These are phyloP conservation scores for Ulmus americana DNA, from an alignment of 331 rosid species.

Conservation along the genomic window DNA sequence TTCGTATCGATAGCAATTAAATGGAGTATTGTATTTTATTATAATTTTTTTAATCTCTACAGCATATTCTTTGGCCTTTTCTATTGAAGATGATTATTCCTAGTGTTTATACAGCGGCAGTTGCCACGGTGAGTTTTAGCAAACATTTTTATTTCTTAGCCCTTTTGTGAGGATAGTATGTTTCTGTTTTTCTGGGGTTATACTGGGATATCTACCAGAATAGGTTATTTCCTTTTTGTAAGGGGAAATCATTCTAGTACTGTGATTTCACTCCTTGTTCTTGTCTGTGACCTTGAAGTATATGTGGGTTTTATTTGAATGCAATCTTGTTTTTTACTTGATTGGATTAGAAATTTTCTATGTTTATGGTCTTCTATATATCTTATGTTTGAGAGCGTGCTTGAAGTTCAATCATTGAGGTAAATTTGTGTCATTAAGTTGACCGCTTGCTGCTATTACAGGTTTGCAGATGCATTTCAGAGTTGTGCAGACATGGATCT, in stretches of 20 bases:
- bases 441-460: constrained; percentile 36
- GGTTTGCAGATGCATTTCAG: constrained; percentile 97
- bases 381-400: background rate
- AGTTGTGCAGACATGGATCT: constrained; percentile 70
- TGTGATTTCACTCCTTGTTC: constrained; percentile 12
- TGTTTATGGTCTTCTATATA: background rate
- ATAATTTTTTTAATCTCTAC: constrained; percentile 24
- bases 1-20: background rate
- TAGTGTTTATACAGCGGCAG: constrained; percentile 72
- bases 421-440: constrained; percentile 19
- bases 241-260: constrained; percentile 13
- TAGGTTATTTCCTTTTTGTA: too few species aligned
- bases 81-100: constrained; percentile 87
- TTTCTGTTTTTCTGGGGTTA: background rate
- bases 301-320: background rate
- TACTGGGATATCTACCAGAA: background rate
- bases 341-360: background rate
- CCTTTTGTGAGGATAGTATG: background rate
- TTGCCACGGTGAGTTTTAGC: constrained; percentile 51
- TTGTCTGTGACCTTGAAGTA: background rate
- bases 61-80: constrained; percentile 98
- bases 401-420: background rate
- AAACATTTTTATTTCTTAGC: background rate
- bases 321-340: background rate
- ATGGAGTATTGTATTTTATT: background rate